Base-by-base conservation (phyloP, 495 filamentous ascomycete species). In the Terfezia boudieri region DNA sequence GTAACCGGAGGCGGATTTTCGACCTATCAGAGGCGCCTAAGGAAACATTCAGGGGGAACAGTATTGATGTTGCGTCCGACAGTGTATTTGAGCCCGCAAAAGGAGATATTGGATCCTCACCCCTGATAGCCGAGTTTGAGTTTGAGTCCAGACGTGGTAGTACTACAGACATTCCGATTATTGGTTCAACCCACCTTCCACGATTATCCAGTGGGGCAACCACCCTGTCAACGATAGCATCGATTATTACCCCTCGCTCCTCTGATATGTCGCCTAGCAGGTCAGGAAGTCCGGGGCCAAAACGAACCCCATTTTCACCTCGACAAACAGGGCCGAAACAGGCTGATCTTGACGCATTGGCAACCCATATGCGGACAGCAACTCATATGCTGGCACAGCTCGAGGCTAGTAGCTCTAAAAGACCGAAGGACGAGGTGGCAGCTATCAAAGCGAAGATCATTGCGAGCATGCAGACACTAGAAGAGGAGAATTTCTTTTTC, bases 401-500 rank as follows among this genome's bases (percentile, higher is more conserved):
- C 41, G 81, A 85, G 53, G 73, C 79, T 1, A 84, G 79, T 23
- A 75, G 77, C 58, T 76, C 78, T 4, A 86, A 84, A 60, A 68
- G 82, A 36, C 82, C 82, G 14, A 76, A 72, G 58, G 71, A 76
- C 41, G 82, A 86, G 63, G 81, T 86, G 9, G 82, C 78, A 9
- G 81, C 80, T 23, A 86, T 86, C 64, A 71, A 80, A 57, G 75
- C 80, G 11, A 79, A 79, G 67, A 86, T 86, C 58, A 86, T 86
- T 58, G 82, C 82, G 2, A 84, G 81, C 66, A 86, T 86, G 82
- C 82, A 86, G 59, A 81, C 69, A 60, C 72, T 86, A n/a, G 82
- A 86, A 61, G 82, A 86, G 63, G 79, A 86, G 62, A 83, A 74
- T 63, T 86, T 86, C 58, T 73, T 80, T 46, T 62, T 73, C 9